Conservation (phyloP, 805 yeast genomes). For the Metschnikowia gelsemii region DNA sequence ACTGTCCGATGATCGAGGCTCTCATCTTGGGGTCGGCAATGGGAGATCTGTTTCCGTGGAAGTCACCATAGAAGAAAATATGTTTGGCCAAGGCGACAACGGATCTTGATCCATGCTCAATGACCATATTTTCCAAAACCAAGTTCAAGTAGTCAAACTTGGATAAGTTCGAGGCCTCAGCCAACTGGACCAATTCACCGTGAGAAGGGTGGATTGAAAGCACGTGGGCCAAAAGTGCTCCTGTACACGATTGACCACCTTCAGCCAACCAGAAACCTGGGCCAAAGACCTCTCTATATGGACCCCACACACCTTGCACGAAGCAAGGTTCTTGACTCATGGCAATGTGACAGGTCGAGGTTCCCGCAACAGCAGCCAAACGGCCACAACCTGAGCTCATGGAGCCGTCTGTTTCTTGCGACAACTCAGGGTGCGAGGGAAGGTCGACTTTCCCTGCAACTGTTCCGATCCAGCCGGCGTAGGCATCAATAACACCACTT, state of each 20-base stretch:
- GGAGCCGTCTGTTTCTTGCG: slow-evolving; percentile 42
- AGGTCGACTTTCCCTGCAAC: slow-evolving; percentile 86
- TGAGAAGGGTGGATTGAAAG: slow-evolving; percentile 87
- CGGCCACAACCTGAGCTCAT: slow-evolving; percentile 73
- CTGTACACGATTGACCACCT: slow-evolving; percentile 99
- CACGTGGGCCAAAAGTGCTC: slow-evolving; percentile 88
- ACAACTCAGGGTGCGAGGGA: slow-evolving; percentile 48
- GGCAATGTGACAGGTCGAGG: slow-evolving; percentile 94
- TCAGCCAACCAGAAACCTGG: slow-evolving; percentile 93
- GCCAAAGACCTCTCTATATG: slow-evolving; percentile 91
- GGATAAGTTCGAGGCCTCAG: slow-evolving; percentile 68
- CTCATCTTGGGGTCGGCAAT: slow-evolving; percentile 93
- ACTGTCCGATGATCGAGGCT: slow-evolving; percentile 87
- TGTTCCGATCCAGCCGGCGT: slow-evolving; percentile 98
- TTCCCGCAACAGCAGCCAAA: slow-evolving; percentile 97
- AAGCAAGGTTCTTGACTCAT: slow-evolving; percentile 81
- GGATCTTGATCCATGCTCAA: slow-evolving; percentile 58
- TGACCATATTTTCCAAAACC: slow-evolving; percentile 63
- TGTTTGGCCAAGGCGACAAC: slow-evolving; percentile 81
- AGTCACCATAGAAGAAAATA: slow-evolving; percentile 91
- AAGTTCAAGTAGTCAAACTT: slow-evolving; percentile 82
- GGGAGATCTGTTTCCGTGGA: slow-evolving; percentile 97
- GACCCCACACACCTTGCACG: slow-evolving; percentile 99
- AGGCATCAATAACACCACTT: slow-evolving; percentile 95
- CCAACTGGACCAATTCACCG: slow-evolving; percentile 61